Conservation (phyloP, 2,329 filamentous ascomycete genomes). For the Myriangium duriaei region DNA sequence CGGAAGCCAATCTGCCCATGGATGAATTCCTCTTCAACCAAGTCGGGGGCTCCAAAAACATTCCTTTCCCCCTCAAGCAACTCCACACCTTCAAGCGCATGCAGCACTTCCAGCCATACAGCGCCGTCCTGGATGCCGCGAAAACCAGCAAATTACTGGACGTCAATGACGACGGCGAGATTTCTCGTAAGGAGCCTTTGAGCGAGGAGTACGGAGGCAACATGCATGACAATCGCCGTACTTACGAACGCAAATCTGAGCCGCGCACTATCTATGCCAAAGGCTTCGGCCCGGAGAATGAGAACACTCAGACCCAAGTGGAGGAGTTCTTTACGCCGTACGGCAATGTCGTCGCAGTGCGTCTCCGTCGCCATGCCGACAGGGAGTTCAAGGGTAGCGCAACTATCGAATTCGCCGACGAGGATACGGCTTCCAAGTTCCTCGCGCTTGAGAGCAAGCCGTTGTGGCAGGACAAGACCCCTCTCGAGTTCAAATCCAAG, state of each 20-base stretch:
- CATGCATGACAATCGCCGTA: conserved; percentile 41
- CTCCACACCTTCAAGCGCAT: conserved; percentile 90
- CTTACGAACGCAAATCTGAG: conserved; percentile 53
- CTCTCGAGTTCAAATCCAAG: conserved; percentile 78
- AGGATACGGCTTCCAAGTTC: conserved; percentile 70
- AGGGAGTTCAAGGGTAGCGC: conserved; percentile 89
- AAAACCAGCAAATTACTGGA: conserved; percentile 63
- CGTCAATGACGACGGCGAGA: conserved; percentile 61
- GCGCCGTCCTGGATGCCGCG: conserved; percentile 69
- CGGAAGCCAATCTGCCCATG: conserved; percentile 74
- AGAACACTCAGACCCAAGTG: conserved; percentile 80
- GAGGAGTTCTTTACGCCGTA: conserved; percentile 81
- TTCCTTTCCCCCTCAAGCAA: conserved; percentile 63
- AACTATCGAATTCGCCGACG: conserved; percentile 79
- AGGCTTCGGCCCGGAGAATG: conserved; percentile 78
- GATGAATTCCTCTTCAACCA: conserved; percentile 78
- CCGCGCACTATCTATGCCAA: conserved; percentile 78
- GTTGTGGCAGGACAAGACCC: conserved; percentile 54
- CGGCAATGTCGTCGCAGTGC: conserved; percentile 68
- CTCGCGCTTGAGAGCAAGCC: conserved; percentile 68
- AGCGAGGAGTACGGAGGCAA: conserved; percentile 36
- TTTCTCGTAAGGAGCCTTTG: conserved; percentile 62
- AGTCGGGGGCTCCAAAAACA: conserved; percentile 68
- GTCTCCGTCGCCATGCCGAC: conserved; percentile 63
- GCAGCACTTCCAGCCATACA: conserved; percentile 83